Base-by-base conservation (phyloP, 345 rosid species). In the Hevea brasiliensis region DNA sequence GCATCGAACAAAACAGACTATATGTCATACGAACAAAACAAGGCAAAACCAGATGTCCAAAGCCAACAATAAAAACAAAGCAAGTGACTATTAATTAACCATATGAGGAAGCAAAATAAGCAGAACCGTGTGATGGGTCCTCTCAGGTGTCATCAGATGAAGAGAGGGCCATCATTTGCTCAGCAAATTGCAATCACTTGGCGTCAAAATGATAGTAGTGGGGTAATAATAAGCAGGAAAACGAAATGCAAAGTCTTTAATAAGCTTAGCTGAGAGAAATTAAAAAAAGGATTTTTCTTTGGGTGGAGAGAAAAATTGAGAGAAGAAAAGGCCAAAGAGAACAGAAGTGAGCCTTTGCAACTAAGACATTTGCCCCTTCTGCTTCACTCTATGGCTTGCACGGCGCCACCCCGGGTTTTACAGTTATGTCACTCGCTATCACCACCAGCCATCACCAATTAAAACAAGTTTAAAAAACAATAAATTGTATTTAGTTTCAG, bases 141-240 rank as follows among this genome's bases (percentile, higher is more conserved):
- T 72, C 76, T 88, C 85, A 85, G 79, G 80, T 74, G 67, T 71
- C 76, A 83, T 70, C 45, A 72, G 76, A 82, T 55, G 80, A 79
- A 76, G 74, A 72, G 82, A 69, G 79, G 27, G 79, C 72, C 86
- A 76, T 74, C 76, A 61, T 72, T 70, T 68, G 59, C 72, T 62
- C 85, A 73, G 86, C 85, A 83, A 76, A 69, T 80, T 79, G 84
- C 81, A 80, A 84, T 79, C 83, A 75, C 72, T 77, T 76, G 76
- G 48, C 66, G 73, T 76, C 70, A 71, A 81, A 65, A 75, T 51
- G 77, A 62, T 53, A 75, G 54, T 11, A 8, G 26, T 24, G 40
- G n/a, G 35, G 37, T 24, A n/a, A 42, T 45, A 24, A 70, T 54
- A 26, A 41, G 17, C 5, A 26, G 9, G 68, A 53, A 21, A 56